These are phyloP conservation scores for Pyrenophora teres DNA, from an alignment of 2,329 filamentous ascomycete genomes.

Conservation along the genomic window DNA sequence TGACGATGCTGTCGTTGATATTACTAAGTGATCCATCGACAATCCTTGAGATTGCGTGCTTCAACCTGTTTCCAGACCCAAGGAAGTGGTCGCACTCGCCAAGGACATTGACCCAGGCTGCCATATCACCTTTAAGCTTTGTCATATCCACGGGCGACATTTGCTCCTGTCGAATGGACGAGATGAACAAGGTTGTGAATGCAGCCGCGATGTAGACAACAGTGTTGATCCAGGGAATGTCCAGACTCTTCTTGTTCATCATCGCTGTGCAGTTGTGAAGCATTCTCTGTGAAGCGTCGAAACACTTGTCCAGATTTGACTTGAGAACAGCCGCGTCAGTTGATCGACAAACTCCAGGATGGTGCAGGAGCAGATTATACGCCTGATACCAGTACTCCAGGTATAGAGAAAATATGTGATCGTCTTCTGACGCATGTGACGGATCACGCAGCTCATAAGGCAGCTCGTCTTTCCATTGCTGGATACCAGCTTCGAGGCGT, in stretches of 20 bases:
- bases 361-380: conserved; percentile 57
- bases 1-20: conserved; percentile 53
- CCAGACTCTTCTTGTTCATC: conserved; percentile 68
- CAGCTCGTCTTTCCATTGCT: conserved; percentile 66
- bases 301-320: conserved; percentile 61
- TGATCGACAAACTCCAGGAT: conserved; percentile 57
- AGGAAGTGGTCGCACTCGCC: conserved; percentile 68
- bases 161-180: conserved; percentile 68
- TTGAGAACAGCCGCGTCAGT: conserved; percentile 64
- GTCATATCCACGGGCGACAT: conserved; percentile 64
- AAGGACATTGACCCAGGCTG: conserved; percentile 69
- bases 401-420: conserved; percentile 55
- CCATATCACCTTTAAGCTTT: conserved; percentile 69
- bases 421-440: conserved; percentile 51
- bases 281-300: conserved; percentile 68
- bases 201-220: conserved; percentile 74
- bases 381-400: conserved; percentile 56
- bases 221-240: conserved; percentile 78
- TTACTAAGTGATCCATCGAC: conserved; percentile 55
- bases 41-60: conserved; percentile 55
- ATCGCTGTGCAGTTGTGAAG: conserved; percentile 64
- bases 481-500: conserved; percentile 67
- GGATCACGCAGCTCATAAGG: conserved; percentile 64
- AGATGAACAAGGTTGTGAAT: conserved; percentile 71
- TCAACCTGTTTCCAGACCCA: conserved; percentile 55